Evolutionary conservation across 2,329 filamentous ascomycete genomes (phyloP), one percentile per base, ranked within the genome.

Genomic region (Colletotrichum sp.): DNA sequence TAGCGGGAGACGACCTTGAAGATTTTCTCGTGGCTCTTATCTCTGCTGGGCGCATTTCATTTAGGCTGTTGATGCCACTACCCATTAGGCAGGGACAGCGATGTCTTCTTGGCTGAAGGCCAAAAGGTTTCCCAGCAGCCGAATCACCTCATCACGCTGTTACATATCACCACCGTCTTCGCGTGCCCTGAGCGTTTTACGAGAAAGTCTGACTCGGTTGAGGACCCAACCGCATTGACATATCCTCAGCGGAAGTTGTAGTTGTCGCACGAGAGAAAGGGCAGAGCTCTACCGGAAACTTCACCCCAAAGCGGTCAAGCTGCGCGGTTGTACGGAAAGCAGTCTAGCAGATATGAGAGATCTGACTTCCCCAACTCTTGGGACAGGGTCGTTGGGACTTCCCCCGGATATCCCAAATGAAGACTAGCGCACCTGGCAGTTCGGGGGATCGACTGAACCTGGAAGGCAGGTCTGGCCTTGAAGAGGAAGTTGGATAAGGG

Each of bases 321-420:
- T 28, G 57, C 59, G 34, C 52, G 34, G 28, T 36, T 18, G 52
- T 49, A 28, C 57, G 32, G 28, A 57, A 49, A 36, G 39, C 44
- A 68, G 59, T 66, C 65, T 60, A 65, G 71, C 44, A 49, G 34
- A 65, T 30, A 72, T 67, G 64, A 55, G 60, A 74, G 65, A 76
- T 76, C 74, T 66, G 28, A 60, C 59, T 70, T 75, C 75, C 71
- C 75, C 59, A 75, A 71, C 55, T 60, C 57, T 63, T 62, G 65
- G 75, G 26, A 75, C 62, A 77, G 71, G 59, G 71, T 73, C 71
- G 21, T 66, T 64, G 62, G 57, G 44, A 34, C 26, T n/a, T 75
- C 60, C 75, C 71, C 75, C 75, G 62, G 75, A 63, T 65, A 44
- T 62, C 26, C 71, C 39, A 21, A 77, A 71, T 64, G 26, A 62